Conservation (phyloP, 768 basidiomycete genomes). For the Suillus discolor region DNA sequence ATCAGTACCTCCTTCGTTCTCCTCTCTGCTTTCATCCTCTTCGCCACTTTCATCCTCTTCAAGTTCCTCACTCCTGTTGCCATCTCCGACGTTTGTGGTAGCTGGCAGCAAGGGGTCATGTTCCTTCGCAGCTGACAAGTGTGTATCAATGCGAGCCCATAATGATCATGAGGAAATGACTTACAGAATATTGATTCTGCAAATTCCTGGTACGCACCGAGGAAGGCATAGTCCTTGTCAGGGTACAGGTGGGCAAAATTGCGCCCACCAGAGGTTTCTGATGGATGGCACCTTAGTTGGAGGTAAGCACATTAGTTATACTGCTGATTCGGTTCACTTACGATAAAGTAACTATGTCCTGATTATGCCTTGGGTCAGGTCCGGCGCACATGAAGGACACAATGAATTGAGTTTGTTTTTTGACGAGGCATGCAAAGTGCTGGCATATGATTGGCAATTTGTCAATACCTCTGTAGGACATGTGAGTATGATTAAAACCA, state of each 20-base stretch:
- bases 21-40: background rate
- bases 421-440: background rate
- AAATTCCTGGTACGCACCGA: conserved; percentile 8
- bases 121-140: background rate
- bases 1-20: background rate
- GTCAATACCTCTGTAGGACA: conserved; percentile 3
- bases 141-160: background rate
- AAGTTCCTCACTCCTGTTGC: background rate
- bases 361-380: conserved; percentile 9
- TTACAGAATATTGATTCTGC: conserved; percentile 8
- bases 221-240: conserved; percentile 2
- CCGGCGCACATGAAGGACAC: conserved; percentile 13
- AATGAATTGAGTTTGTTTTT: background rate
- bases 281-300: background rate
- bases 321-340: background rate
- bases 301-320: background rate
- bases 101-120: conserved; percentile 2
- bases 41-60: background rate
- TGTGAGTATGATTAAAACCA: background rate
- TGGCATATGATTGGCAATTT: conserved; percentile 1
- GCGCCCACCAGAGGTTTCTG: conserved; percentile 4
- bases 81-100: background rate
- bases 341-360: conserved; percentile 6
- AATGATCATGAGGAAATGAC: background rate
- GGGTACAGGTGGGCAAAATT: background rate